These are phyloP conservation scores for Epichloe bromicola DNA, from an alignment of 2,329 filamentous ascomycete genomes.

Conservation along the genomic window DNA sequence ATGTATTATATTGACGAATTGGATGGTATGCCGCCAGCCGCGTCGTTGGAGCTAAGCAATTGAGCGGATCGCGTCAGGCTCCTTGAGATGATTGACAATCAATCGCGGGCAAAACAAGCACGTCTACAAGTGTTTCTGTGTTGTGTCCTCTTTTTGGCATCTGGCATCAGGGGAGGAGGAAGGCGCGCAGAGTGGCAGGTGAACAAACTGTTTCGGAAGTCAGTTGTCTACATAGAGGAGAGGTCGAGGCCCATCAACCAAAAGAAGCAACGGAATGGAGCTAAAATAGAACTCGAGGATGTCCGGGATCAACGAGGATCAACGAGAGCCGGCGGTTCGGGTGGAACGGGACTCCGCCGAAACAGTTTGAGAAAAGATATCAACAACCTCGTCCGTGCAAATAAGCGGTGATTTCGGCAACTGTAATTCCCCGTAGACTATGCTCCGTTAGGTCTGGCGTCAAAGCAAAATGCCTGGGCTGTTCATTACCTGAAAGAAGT, in stretches of 20 bases:
- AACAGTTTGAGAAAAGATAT: background rate
- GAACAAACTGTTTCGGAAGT: background rate
- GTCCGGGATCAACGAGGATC: background rate
- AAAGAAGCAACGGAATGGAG: background rate
- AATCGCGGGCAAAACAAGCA: background rate
- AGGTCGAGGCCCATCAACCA: background rate
- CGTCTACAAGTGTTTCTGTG: no score
- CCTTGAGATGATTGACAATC: background rate
- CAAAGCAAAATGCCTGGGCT: no score
- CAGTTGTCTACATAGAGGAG: background rate
- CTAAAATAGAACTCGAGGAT: background rate
- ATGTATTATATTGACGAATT: background rate
- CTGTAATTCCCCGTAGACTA: no score
- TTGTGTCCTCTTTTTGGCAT: no score
- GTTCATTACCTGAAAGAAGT: no score
- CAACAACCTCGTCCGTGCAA: background rate
- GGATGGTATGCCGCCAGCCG: background rate
- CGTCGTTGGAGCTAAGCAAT: background rate
- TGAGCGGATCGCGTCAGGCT: background rate
- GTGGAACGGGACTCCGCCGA: background rate
- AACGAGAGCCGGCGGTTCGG: background rate
- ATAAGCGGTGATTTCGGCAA: background rate
- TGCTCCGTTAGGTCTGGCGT: no score
- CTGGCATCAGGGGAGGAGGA: background rate
- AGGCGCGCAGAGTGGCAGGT: background rate